Conservation (phyloP, 192 early-diverging fungal genomes). For the Rhizophagus clarus region DNA sequence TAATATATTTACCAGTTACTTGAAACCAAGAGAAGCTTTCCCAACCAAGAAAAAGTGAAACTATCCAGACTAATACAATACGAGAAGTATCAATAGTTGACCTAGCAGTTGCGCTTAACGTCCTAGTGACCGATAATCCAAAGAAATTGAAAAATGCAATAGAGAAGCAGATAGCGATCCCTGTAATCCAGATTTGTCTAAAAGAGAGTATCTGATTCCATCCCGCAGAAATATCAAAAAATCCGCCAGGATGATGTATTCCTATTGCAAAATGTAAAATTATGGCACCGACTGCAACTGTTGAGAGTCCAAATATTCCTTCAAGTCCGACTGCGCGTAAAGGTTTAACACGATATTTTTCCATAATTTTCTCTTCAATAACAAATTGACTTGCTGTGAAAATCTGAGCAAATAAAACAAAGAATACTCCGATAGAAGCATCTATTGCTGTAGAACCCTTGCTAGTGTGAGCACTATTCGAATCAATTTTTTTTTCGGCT, state of each 20-base stretch:
- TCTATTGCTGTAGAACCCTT: constrained; percentile 41
- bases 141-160: constrained; percentile 98
- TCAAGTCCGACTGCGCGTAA: constrained; percentile 93
- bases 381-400: constrained; percentile 96
- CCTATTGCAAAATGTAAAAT: constrained; percentile 76
- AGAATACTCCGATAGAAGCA: constrained; percentile 73
- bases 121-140: constrained; percentile 87
- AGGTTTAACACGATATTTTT: constrained; percentile 75
- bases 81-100: constrained; percentile 95
- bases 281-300: constrained; percentile 69
- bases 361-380: constrained; percentile 92
- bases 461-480: constrained; percentile 28
- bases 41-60: constrained; percentile 90
- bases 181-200: constrained; percentile 67
- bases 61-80: constrained; percentile 96
- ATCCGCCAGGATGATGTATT: constrained; percentile 65
- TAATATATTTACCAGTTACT: constrained; percentile 73
- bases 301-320: constrained; percentile 85
- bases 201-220: constrained; percentile 69
- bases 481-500: neutral
- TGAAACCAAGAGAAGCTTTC: constrained; percentile 90
- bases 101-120: constrained; percentile 86
- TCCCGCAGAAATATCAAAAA: constrained; percentile 81
- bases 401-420: constrained; percentile 89
- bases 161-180: constrained; percentile 82